A percentile compares a stretch with the other conserved stretches of the same genome.
Evolutionary conservation across 2,329 filamentous ascomycete genomes (phyloP).

Genomic region (Claviceps purpurea): DNA sequence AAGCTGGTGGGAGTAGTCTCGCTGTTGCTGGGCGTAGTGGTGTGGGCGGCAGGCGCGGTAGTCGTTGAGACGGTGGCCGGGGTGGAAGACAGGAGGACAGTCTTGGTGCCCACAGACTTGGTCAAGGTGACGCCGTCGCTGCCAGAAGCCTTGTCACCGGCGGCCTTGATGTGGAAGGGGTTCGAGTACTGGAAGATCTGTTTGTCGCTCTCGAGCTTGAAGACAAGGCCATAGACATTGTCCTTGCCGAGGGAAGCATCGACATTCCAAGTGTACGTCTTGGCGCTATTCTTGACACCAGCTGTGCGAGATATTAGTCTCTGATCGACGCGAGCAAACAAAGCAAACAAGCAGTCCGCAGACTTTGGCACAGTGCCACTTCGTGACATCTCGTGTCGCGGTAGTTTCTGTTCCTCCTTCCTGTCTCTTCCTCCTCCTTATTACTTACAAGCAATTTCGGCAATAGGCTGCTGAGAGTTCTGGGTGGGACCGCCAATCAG

Average conservation of each 20-base stretch:
- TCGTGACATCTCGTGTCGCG: too few relatives aligned
- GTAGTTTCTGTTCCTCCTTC: background rate
- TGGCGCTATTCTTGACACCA: conserved; percentile 30
- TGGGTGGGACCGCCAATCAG: conserved; percentile 39
- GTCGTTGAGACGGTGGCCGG: conserved; percentile 9
- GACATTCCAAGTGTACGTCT: conserved; percentile 37
- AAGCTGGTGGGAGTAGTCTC: conserved; percentile 7
- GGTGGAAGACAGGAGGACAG: conserved; percentile 13
- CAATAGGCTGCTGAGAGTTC: conserved; percentile 26
- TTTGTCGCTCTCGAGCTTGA: conserved; percentile 34
- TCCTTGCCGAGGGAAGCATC: conserved; percentile 28
- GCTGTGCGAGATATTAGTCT: conserved; percentile 18
- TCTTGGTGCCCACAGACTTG: conserved; percentile 17
- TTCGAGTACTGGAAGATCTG: conserved; percentile 47
- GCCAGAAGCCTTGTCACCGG: conserved; percentile 14
- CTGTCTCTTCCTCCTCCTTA: conserved; percentile 8
- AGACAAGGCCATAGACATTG: conserved; percentile 43
- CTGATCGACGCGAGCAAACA: background rate
- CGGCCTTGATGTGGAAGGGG: conserved; percentile 40
- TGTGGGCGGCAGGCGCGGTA: conserved; percentile 9
- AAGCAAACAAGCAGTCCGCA: background rate
- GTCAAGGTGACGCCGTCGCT: conserved; percentile 15
- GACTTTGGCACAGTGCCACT: background rate
- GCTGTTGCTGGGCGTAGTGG: conserved; percentile 9
- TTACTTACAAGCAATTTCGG: conserved; percentile 38